These are phyloP conservation scores for Triadica sebifera DNA, from an alignment of 345 rosid genomes.

Conservation along the genomic window DNA sequence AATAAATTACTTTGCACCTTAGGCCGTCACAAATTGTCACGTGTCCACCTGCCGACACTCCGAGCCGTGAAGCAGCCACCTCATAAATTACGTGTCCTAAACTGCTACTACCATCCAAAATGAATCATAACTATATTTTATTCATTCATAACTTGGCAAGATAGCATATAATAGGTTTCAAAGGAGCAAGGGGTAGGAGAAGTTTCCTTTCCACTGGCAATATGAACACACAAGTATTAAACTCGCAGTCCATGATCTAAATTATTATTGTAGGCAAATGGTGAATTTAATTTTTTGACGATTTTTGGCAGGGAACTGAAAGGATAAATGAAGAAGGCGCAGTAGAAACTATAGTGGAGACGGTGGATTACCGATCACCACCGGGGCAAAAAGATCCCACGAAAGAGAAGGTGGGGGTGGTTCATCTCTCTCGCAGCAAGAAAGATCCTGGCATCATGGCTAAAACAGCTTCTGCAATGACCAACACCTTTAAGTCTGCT, in stretches of 20 bases:
- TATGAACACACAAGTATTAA: conserved; percentile 23
- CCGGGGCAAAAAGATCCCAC: conserved; percentile 31
- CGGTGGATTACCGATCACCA: conserved; percentile 28
- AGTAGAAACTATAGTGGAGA: conserved; percentile 34
- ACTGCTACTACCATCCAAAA: not conserved
- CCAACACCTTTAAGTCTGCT: conserved; percentile 28
- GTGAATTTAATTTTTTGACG: not conserved
- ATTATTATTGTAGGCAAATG: not conserved
- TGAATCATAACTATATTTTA: not conserved
- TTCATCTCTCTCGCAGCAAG: conserved; percentile 31
- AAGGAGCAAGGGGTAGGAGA: not conserved
- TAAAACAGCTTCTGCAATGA: conserved; percentile 25
- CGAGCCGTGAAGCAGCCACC: conserved; percentile 12
- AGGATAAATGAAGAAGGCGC: conserved; percentile 31
- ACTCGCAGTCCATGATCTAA: not conserved
- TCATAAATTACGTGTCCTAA: conserved; percentile 12
- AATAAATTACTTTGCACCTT: no score
- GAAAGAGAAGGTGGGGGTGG: conserved; percentile 33
- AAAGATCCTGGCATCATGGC: conserved; percentile 19
- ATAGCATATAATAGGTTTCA: no score
- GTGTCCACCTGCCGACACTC: conserved; percentile 6
- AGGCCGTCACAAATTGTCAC: no score
- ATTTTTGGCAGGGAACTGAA: conserved; percentile 27
- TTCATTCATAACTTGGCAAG: not conserved
- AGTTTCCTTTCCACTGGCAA: not conserved